These are phyloP conservation scores for Cyphellophora europaea DNA, from an alignment of 2,329 filamentous ascomycete species.

Conservation along the genomic window DNA sequence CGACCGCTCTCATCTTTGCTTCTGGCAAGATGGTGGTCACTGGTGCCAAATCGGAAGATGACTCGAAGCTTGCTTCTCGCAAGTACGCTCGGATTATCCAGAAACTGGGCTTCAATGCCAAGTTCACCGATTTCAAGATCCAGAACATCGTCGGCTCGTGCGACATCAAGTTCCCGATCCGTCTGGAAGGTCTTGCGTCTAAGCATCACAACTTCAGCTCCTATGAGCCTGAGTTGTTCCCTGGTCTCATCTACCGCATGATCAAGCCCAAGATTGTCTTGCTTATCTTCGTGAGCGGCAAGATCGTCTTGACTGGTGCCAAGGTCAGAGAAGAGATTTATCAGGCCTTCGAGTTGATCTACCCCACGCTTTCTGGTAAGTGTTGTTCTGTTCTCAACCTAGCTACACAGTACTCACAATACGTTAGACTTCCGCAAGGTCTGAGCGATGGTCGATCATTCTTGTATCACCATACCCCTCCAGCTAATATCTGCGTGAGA, in stretches of 20 bases:
- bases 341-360: conserved; percentile 94
- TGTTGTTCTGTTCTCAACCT: conserved; percentile 11
- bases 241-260: conserved; percentile 99
- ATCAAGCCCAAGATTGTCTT: conserved; percentile 99
- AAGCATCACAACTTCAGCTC: conserved; percentile 99
- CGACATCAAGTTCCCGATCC: conserved; percentile 99
- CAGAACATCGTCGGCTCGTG: conserved; percentile 98
- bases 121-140: conserved; percentile 99
- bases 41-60: conserved; percentile 94
- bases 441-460: conserved; percentile 23
- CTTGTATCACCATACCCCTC: conserved; percentile 4
- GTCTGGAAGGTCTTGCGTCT: conserved; percentile 86
- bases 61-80: conserved; percentile 90
- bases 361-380: conserved; percentile 82
- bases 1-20: conserved; percentile 93
- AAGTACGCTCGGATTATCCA: conserved; percentile 99
- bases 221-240: conserved; percentile 97
- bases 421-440: conserved; percentile 54
- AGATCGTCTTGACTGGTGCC: conserved; percentile 94
- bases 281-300: conserved; percentile 94
- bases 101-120: conserved; percentile 98
- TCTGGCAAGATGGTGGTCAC: conserved; percentile 99
- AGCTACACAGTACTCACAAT: conserved; percentile 18
- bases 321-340: conserved; percentile 98
- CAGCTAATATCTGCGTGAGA: too few relatives aligned